Evolutionary conservation across 352 stramenopile species (phyloP), one percentile per base, ranked within the genome.

Genomic region (Globisporangium barbulae): DNA sequence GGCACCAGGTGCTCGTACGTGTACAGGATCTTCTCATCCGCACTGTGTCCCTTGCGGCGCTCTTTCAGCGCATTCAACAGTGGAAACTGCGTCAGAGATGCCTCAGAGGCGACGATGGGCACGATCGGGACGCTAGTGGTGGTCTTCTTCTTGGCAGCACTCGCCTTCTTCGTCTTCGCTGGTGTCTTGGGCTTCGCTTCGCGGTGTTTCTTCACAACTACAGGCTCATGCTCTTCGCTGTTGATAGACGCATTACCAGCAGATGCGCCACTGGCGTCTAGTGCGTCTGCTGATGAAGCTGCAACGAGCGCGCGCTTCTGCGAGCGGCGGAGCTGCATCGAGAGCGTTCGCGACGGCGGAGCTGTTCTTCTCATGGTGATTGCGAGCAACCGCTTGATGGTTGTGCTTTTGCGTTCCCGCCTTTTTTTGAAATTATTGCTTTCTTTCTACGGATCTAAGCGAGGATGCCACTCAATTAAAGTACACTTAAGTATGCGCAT

Each of bases 1-100:
- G 74, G 71, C 4, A 90, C 70, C 15, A 94, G 69, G 39, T 67
- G 76, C 10, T 69, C 64, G 61, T 93, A 94, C 22, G 59, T 35
- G 25, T 85, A 70, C 48, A 94, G 35, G 22, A 92, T 62, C 41
- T 65, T 59, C 21, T 45, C 58, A 6, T 54, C 57, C 25, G 57
- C 60, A 9, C 25, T 25, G 12, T 21, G 35, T 3, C 44, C 53
- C 21, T 47, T 35, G 1, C 53, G 61, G 48, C 67, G 66, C 45
- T 83, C 63, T 58, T 74, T 79, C 31, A 65, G 19, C 35, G 69
- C 65, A 25, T 48, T 61, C 13, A 78, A 64, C 39, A 73, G 33
- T n/a, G 69, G 65, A 22, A 70, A 71, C 31, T 62, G 2, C 10
- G 30, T 47, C 1, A 28, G 42, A 10, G 41, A 37, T 10, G 42